A percentile compares a stretch with the other conserved stretches of the same genome.
Conservation (phyloP, 2,329 filamentous ascomycete genomes). For the Ophiostoma sp. region DNA sequence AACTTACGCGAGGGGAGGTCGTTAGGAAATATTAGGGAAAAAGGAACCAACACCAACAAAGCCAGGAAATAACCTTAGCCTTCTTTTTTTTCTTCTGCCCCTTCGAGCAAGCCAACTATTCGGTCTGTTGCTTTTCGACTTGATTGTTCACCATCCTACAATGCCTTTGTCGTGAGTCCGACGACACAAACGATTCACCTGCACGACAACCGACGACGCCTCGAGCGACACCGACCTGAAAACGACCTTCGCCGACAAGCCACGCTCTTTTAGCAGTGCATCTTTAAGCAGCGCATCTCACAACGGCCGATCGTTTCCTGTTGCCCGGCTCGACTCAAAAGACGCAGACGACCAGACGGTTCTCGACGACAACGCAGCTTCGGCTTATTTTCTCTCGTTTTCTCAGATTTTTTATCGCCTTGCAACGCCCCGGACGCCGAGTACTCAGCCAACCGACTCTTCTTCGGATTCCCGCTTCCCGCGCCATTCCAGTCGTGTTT, state of each 20-base stretch:
- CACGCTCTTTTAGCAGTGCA: not conserved
- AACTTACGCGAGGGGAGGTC: not conserved
- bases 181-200: not conserved
- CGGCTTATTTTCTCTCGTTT: not conserved
- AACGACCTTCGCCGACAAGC: constrained; percentile 4
- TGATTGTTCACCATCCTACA: constrained; percentile 7
- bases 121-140: not conserved
- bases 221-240: not conserved
- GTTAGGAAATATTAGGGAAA: constrained; percentile 7
- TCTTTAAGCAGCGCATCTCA: not conserved
- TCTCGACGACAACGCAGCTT: not conserved
- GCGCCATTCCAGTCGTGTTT: not conserved
- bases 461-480: not conserved
- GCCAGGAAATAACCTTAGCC: not conserved
- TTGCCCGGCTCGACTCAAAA: not conserved
- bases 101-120: not conserved
- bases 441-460: not conserved
- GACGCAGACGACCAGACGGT: not conserved
- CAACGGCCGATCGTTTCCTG: not conserved
- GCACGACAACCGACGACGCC: not conserved
- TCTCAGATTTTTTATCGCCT: not conserved
- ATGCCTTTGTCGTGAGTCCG: constrained; percentile 18
- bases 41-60: not conserved
- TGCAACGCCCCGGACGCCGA: not conserved
- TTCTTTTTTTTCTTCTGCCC: not conserved